Evolutionary conservation across 2,329 filamentous ascomycete genomes (phyloP).

Genomic region (Ophiobolus disseminans): DNA sequence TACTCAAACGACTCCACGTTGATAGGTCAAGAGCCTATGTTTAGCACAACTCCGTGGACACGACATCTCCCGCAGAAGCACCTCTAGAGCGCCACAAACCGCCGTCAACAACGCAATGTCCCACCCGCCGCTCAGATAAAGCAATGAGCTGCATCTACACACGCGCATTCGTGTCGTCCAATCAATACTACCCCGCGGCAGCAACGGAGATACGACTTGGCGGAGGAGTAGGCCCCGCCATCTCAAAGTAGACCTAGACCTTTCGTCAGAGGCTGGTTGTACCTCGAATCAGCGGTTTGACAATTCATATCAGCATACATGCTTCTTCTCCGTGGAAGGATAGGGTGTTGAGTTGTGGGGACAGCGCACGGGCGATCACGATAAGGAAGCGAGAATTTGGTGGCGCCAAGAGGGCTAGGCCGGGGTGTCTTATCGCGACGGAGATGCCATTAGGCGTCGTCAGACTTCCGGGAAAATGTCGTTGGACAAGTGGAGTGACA

Average conservation of each 20-base stretch:
- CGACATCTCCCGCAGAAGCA: slow-evolving; percentile 8
- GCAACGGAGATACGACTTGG: slow-evolving; percentile 3
- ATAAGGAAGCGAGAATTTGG: slow-evolving; percentile 23
- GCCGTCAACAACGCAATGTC: background rate
- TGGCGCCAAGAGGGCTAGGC: slow-evolving; percentile 22
- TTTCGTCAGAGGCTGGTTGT: slow-evolving; percentile 16
- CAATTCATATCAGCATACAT: slow-evolving; percentile 20
- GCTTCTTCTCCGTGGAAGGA: slow-evolving; percentile 36
- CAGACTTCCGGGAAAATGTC: slow-evolving; percentile 2
- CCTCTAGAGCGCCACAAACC: background rate
- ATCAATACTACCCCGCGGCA: background rate
- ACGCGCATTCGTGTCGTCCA: background rate
- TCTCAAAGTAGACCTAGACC: background rate
- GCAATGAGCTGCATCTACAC: background rate
- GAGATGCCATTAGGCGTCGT: slow-evolving; percentile 17
- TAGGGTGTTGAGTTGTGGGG: slow-evolving; percentile 5
- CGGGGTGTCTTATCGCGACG: slow-evolving; percentile 20
- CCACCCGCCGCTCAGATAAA: slow-evolving; percentile 1
- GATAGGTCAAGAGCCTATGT: background rate
- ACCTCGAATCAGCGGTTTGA: slow-evolving; percentile 21
- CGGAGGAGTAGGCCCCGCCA: background rate
- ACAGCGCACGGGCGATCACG: slow-evolving; percentile 21
- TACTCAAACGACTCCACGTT: background rate
- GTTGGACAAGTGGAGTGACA: background rate
- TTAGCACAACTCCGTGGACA: slow-evolving; percentile 16